Base-by-base conservation (phyloP, 768 basidiomycete genomes). In the Cyclocybe cylindracea region DNA sequence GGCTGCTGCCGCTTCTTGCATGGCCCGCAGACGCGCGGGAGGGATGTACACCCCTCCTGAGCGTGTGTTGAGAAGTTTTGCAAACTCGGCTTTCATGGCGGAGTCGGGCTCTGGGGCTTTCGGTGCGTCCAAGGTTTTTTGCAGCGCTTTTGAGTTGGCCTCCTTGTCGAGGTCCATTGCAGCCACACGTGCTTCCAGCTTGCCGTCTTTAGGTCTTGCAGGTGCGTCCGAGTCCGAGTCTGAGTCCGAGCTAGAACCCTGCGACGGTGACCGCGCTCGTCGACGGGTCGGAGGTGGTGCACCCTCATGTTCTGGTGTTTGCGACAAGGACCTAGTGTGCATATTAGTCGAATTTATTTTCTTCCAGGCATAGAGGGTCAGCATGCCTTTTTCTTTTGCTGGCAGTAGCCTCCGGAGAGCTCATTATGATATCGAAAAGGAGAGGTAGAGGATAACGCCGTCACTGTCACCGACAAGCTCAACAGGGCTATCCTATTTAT, bases 31-130 rank as follows among this genome's bases (percentile, higher is more conserved):
- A 19, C 95, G 84, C 35, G 94, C 95, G 10, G 97, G 97, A 1
- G 97, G 97, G 67, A 99, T 86, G 68, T 99, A 99, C 10, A 97
- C 93, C 29, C 97, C 97, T 10, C 96, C 97, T 14, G 90, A 90
- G 29, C 88, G 84, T 13, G 91, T 85, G 35, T 79, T 82, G 1
- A 89, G 66, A 53, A 96, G 78, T 70, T 96, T 96, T 4, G 90
- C 85, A 64, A 96, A 95, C 68, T 97, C 95, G 19, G 91, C 92
- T 58, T 85, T 78, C 13, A 87, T 83, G 59, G 92, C 89, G 46
- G 82, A 83, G 39, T 75, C 75, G 64, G 78, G 76, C 52, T 75
- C 67, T 41, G 63, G 62, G 32, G 64, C 67, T 54, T 66, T 63
- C 35, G 48, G 76, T 65, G 85, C 56, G 11, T 65, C 54, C n/a